Conservation (phyloP, 768 basidiomycete species). For the Amylocystis lapponica region DNA sequence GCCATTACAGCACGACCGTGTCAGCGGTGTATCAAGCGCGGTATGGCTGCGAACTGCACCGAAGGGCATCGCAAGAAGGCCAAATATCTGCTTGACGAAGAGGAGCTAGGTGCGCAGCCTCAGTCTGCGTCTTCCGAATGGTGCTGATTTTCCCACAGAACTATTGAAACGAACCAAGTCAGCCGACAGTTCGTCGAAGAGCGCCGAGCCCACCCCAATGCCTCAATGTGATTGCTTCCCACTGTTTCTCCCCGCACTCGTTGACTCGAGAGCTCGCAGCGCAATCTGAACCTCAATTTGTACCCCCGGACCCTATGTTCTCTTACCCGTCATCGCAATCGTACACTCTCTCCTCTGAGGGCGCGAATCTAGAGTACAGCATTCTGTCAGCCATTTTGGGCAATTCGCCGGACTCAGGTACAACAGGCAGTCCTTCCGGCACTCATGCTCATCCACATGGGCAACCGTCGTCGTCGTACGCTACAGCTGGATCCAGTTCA, state of each 20-base stretch:
- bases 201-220: constrained; percentile 11
- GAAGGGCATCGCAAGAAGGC: constrained; percentile 98
- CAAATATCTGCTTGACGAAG: constrained; percentile 92
- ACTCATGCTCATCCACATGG: constrained; percentile 6
- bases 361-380: constrained; percentile 91
- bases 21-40: constrained; percentile 92
- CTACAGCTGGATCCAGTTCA: constrained; percentile 9
- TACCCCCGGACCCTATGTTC: constrained; percentile 55
- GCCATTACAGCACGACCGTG: constrained; percentile 95
- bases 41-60: constrained; percentile 80
- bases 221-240: constrained; percentile 15
- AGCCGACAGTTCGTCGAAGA: constrained; percentile 19
- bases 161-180: constrained; percentile 32
- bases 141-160: too few relatives aligned
- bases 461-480: constrained; percentile 11
- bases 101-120: constrained; percentile 69
- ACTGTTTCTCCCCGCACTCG: constrained; percentile 2
- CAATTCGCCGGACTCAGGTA: constrained; percentile 22
- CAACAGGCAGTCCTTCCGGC: constrained; percentile 11
- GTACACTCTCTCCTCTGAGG: constrained; percentile 76
- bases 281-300: constrained; percentile 36
- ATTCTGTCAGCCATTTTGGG: constrained; percentile 91
- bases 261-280: constrained; percentile 24
- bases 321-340: constrained; percentile 32
- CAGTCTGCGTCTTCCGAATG: background rate